Base-by-base conservation (phyloP, 2,329 filamentous ascomycete species). In the Daldinia eschscholtzii region DNA sequence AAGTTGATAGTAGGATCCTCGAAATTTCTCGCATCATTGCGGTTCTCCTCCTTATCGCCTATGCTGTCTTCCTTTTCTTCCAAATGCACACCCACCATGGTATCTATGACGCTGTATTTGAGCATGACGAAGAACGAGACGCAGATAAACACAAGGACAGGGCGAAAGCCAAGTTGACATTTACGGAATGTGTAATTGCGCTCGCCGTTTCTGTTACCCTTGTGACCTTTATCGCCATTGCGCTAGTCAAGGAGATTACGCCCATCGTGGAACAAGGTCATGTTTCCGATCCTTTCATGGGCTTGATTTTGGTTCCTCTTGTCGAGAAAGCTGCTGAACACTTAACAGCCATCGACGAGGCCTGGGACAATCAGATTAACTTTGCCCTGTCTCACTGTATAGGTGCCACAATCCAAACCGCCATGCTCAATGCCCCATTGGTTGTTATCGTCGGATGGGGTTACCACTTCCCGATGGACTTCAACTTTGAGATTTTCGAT, bases 321-420 rank as follows among this genome's bases (percentile, higher is more conserved):
- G 93, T 96, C 5, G 93, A 97, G 77, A 97, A 97, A 80, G 90
- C 92, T 2, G 93, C 93, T 12, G 93, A 97, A 79, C 93, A 97
- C 80, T 82, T 97, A 53, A 94, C 92, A 1, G 92, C 93, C 46
- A 85, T 97, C 65, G 92, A 96, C 74, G 93, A 97, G 84, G 93
- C 93, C 26, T 95, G 89, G 85, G 91, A 93, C 74, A 89, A 92
- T 77, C 89, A 91, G 77, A 93, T 94, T 85, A 96, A 96, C 82
- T 91, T 94, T 79, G 93, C 93, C 0, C 85, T 96, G 28, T 92
- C 92, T 50, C 93, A 97, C 78, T 92, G 96, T 60, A 88, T 97
- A 46, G 93, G 93, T 53, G 91, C 93, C 2, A 95, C 92, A 0
- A 91, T 97, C 65, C 94, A 97, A 81, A 98, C 94, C 0, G 93